Conservation (phyloP, 371 early-diverging fungal species). For the Mortierella sp. region DNA sequence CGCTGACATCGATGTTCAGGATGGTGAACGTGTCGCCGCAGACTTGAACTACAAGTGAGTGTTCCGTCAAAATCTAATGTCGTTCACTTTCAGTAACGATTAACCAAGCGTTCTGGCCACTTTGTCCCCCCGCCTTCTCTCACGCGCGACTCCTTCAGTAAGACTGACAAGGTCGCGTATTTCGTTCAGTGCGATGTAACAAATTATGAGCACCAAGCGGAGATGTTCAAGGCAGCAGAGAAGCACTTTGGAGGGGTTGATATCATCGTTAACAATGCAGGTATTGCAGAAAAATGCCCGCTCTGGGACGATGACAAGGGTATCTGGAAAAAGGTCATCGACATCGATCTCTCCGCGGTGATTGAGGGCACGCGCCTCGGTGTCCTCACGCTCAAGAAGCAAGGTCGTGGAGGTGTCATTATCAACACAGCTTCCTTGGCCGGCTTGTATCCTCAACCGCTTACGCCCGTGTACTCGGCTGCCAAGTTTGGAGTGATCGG, state of each 20-base stretch:
- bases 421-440: constrained; percentile 85
- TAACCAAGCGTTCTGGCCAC: background rate
- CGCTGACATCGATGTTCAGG: constrained; percentile 31
- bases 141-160: constrained; percentile 24
- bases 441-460: constrained; percentile 74
- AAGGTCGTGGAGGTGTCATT: constrained; percentile 70
- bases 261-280: constrained; percentile 77
- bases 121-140: background rate
- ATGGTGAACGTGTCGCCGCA: constrained; percentile 28
- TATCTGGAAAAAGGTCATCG: constrained; percentile 64
- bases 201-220: constrained; percentile 60
- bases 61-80: background rate
- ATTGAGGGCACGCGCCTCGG: constrained; percentile 76
- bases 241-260: constrained; percentile 62
- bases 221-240: constrained; percentile 57
- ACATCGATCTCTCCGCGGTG: constrained; percentile 73
- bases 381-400: constrained; percentile 65
- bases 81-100: too few species aligned
- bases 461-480: constrained; percentile 82
- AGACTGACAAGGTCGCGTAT: constrained; percentile 36
- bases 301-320: constrained; percentile 56
- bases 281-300: constrained; percentile 62
- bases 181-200: constrained; percentile 68
- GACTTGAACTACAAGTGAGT: constrained; percentile 30
- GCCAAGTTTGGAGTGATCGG: constrained; percentile 82